phyloP scores from a whole-genome alignment of 2,329 filamentous ascomycete species.

The Rugonectria rugulosa region DNA sequence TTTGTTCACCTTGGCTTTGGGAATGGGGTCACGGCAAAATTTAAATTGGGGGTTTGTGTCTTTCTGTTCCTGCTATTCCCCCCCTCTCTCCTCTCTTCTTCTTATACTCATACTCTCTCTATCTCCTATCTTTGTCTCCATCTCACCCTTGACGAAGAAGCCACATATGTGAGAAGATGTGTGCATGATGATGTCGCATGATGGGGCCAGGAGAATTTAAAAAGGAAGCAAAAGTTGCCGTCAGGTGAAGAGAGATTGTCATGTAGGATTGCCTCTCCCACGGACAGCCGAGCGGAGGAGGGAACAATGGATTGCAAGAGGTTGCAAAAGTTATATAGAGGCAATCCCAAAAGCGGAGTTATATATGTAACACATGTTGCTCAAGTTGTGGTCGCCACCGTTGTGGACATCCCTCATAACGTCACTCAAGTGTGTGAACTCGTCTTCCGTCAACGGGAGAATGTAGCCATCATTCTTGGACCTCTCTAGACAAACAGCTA shows the following conservation, averaged over 20 bases:
- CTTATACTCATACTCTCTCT: no score
- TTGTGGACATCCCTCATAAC: no score
- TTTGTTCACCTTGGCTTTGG: no score
- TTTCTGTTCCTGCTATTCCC: not conserved
- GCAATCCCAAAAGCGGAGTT: slow-evolving; percentile 17
- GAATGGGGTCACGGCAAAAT: no score
- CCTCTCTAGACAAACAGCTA: no score
- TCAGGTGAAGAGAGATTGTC: slow-evolving; percentile 11
- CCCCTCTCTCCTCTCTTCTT: not conserved
- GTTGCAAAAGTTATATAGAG: slow-evolving; percentile 14
- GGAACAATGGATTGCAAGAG: slow-evolving; percentile 1
- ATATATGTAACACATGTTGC: no score
- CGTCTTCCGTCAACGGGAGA: not conserved
- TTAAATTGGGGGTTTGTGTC: not conserved
- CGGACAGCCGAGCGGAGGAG: not conserved
- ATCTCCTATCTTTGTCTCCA: not conserved
- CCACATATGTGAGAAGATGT: slow-evolving; percentile 2
- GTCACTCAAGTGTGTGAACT: not conserved
- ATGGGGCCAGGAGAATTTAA: not conserved
- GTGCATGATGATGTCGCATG: slow-evolving; percentile 7
- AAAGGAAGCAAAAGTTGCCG: not conserved
- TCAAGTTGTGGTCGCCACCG: no score
- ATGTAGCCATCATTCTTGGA: not conserved
- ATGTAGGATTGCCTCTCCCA: not conserved
- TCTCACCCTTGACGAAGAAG: not conserved